These are phyloP conservation scores for Auriscalpium orientale DNA, from an alignment of 768 basidiomycete species.

Conservation along the genomic window DNA sequence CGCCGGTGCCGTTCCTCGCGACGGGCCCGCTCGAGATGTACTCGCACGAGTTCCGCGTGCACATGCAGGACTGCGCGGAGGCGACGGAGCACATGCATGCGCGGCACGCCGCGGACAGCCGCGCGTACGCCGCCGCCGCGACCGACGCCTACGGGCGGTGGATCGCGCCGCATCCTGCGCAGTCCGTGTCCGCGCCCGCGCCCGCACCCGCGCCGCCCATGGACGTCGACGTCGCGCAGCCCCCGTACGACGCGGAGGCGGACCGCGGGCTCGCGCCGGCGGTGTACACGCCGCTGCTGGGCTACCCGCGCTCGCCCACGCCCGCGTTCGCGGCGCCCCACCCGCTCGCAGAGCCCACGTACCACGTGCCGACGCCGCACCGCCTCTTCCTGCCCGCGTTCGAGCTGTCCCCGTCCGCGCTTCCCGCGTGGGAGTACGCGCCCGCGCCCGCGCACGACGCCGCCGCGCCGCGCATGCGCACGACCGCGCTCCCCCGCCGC, in stretches of 20 bases:
- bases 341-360: neutral
- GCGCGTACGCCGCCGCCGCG: neutral
- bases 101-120: neutral
- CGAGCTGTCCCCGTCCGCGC: neutral
- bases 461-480: neutral
- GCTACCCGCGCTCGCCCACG: neutral
- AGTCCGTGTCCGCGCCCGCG: neutral
- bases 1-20: slow-evolving; percentile 9
- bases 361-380: neutral
- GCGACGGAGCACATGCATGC: neutral
- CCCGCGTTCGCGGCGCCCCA: neutral
- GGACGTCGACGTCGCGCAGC: neutral
- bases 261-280: neutral
- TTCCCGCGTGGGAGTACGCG: neutral
- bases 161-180: neutral
- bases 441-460: neutral
- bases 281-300: neutral
- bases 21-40: slow-evolving; percentile 16
- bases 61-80: neutral
- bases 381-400: neutral
- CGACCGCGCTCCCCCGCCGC: neutral
- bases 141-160: neutral
- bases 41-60: slow-evolving; percentile 11
- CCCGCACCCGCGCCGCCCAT: neutral
- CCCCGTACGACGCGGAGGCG: no score